Conservation (phyloP, 116 monocot genomes). For the Trichopus zeylanicus region DNA sequence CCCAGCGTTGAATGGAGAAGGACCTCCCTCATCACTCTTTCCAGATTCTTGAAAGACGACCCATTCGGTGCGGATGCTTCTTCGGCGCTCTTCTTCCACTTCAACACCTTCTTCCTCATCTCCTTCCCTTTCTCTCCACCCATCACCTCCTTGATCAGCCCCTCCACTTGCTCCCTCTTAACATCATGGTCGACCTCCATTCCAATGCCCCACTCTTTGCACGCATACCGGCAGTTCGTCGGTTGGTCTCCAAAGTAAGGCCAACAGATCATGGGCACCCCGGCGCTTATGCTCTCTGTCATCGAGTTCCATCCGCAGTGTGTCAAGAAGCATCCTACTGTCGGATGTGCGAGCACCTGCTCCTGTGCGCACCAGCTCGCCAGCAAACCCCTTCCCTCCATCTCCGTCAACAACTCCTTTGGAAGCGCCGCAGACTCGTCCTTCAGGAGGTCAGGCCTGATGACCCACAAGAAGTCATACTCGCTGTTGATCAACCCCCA, state of each 20-base stretch:
- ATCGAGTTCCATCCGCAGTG: conserved; percentile 10
- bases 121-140: conserved; percentile 7
- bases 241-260: conserved; percentile 7
- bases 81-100: background rate
- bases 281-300: conserved; percentile 3
- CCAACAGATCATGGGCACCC: conserved; percentile 8
- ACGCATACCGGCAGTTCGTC: conserved; percentile 4
- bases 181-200: conserved; percentile 6
- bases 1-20: too few relatives aligned
- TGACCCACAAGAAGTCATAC: conserved; percentile 1
- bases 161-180: background rate
- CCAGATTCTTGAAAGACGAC: background rate
- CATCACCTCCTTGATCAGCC: background rate
- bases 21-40: background rate
- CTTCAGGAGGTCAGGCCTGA: background rate
- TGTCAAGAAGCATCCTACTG: background rate
- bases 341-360: background rate
- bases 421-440: background rate
- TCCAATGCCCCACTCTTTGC: conserved; percentile 2
- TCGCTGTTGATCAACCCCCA: conserved; percentile 2
- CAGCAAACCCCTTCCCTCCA: background rate
- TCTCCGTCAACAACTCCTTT: conserved; percentile 3
- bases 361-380: conserved; percentile 14
- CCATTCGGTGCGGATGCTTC: background rate
- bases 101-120: conserved; percentile 1